Percentiles rank a stretch among this genome's conserved stretches.
These are phyloP conservation scores for Raddia guianensis DNA, from an alignment of 176 grass and related monocot genomes.

Conservation along the genomic window DNA sequence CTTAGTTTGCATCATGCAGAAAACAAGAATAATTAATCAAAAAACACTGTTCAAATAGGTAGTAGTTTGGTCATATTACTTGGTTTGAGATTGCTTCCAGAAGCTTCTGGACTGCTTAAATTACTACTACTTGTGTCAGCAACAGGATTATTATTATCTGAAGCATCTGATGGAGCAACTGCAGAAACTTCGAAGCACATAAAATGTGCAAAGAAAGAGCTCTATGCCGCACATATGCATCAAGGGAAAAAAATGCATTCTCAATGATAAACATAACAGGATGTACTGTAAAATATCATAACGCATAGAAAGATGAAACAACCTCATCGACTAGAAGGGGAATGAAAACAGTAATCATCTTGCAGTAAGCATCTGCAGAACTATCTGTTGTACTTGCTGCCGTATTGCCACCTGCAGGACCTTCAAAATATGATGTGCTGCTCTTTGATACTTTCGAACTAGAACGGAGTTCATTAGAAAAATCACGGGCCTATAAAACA, in stretches of 20 bases:
- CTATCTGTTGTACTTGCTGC: constrained; percentile 60
- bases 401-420: constrained; percentile 58
- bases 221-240: constrained; percentile 53
- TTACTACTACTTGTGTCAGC: constrained; percentile 39
- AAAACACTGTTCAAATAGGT: constrained; percentile 24
- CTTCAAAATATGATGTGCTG: constrained; percentile 70
- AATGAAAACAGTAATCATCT: constrained; percentile 89
- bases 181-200: constrained; percentile 91
- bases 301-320: constrained; percentile 11
- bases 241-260: background rate
- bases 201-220: constrained; percentile 93
- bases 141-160: constrained; percentile 31
- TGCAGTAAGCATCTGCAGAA: constrained; percentile 79
- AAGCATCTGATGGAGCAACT: constrained; percentile 48
- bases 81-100: constrained; percentile 46
- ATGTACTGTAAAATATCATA: constrained; percentile 32
- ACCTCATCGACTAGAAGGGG: constrained; percentile 96
- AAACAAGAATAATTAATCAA: constrained; percentile 12
- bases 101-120: constrained; percentile 34
- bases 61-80: constrained; percentile 36
- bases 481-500: constrained; percentile 70
- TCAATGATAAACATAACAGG: background rate
- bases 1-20: constrained; percentile 21
- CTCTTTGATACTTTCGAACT: constrained; percentile 72
- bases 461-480: constrained; percentile 83